phyloP scores from a whole-genome alignment of 2,329 filamentous ascomycete genomes.

The Trichoderma atrobrunneum region DNA sequence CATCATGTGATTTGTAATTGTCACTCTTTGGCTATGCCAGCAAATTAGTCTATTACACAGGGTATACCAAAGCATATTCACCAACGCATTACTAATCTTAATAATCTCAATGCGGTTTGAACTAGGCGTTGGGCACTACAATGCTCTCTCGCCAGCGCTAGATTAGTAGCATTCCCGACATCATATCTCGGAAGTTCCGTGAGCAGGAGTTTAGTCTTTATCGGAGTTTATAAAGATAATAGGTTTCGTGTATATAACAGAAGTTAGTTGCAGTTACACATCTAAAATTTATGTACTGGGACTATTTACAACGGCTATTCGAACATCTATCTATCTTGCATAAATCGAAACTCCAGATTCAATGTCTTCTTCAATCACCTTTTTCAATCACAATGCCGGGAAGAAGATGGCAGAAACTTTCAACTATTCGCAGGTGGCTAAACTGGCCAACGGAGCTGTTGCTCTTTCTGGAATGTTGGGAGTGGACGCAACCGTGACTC shows the following conservation, averaged over 20 bases:
- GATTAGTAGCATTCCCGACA: neutral
- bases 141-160: neutral
- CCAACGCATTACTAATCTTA: neutral
- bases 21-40: neutral
- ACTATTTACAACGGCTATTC: neutral
- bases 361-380: neutral
- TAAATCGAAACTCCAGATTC: neutral
- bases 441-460: neutral
- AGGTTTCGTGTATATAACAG: neutral
- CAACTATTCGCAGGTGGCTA: neutral
- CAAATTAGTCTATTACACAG: neutral
- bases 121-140: neutral
- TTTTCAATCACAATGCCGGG: neutral
- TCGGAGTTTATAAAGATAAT: neutral
- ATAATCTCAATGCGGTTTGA: neutral
- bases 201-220: neutral
- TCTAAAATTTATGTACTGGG: neutral
- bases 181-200: neutral
- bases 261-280: neutral
- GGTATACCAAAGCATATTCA: neutral
- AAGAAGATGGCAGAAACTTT: neutral
- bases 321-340: neutral
- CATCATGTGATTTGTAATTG: neutral
- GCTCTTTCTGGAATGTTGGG: neutral
- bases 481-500: neutral